These are phyloP conservation scores for Rehmannia glutinosa DNA, from an alignment of 257 asterid genomes.

Conservation along the genomic window DNA sequence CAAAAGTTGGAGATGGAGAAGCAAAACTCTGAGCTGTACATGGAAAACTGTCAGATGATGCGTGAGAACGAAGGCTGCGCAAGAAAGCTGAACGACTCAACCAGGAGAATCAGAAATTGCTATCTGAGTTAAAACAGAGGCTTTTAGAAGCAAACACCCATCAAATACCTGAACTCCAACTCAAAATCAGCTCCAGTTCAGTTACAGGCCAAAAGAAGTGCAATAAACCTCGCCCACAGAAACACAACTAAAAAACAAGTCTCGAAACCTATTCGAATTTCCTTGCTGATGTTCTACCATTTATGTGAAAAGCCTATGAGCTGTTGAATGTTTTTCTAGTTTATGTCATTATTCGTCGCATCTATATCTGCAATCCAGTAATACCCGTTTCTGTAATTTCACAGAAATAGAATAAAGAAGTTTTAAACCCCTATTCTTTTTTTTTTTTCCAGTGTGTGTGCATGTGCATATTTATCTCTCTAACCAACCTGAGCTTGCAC, in stretches of 20 bases:
- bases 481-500: too few species aligned
- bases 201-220: slow-evolving; percentile 15
- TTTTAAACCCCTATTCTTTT: too few species aligned
- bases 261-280: background rate
- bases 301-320: slow-evolving; percentile 19
- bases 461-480: too few species aligned
- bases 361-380: too few species aligned
- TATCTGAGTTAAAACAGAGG: slow-evolving; percentile 40
- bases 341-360: slow-evolving; percentile 6
- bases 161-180: slow-evolving; percentile 11
- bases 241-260: slow-evolving; percentile 21
- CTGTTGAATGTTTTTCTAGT: slow-evolving; percentile 14
- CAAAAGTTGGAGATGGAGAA: slow-evolving; percentile 35
- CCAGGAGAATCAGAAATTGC: slow-evolving; percentile 47
- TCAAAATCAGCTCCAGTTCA: slow-evolving; percentile 22
- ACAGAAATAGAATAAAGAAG: slow-evolving; percentile 20
- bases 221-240: slow-evolving; percentile 16
- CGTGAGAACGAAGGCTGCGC: slow-evolving; percentile 47
- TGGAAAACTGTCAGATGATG: slow-evolving; percentile 47
- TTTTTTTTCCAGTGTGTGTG: too few species aligned
- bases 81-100: slow-evolving; percentile 43
- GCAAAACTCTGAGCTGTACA: slow-evolving; percentile 41
- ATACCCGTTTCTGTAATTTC: slow-evolving; percentile 17
- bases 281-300: slow-evolving; percentile 3
- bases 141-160: slow-evolving; percentile 23